Evolutionary conservation across 176 grass and related monocot genomes (phyloP).

Genomic region (Lolium multiflorum): DNA sequence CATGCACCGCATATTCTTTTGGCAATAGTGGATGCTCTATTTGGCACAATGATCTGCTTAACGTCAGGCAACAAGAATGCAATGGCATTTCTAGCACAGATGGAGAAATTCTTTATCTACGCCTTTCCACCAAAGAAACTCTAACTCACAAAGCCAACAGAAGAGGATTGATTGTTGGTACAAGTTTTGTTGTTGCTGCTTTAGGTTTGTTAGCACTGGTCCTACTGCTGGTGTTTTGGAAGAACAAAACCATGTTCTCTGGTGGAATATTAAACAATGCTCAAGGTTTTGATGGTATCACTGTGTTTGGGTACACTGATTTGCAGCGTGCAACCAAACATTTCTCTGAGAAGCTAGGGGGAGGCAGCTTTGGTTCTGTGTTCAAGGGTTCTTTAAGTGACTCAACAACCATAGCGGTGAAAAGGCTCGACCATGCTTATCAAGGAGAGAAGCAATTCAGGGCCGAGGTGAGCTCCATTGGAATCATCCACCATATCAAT

Average conservation of each 20-base stretch:
- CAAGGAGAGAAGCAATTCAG: constrained; percentile 42
- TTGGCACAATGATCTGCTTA: constrained; percentile 55
- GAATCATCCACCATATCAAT: constrained; percentile 22
- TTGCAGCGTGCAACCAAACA: constrained; percentile 5
- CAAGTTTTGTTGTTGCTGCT: constrained; percentile 3
- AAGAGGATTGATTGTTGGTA: constrained; percentile 8
- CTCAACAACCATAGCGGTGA: constrained; percentile 1
- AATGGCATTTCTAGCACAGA: not conserved
- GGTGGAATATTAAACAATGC: not conserved
- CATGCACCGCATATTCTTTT: constrained; percentile 56
- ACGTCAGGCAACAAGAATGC: constrained; percentile 41
- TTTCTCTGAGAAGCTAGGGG: not conserved
- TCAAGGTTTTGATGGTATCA: constrained; percentile 23
- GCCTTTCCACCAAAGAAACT: constrained; percentile 50
- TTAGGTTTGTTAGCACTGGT: constrained; percentile 19
- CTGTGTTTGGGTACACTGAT: constrained; percentile 42
- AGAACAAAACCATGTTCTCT: constrained; percentile 2
- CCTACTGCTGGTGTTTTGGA: constrained; percentile 17
- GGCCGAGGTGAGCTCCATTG: constrained; percentile 39
- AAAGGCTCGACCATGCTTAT: not conserved
- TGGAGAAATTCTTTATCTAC: constrained; percentile 54
- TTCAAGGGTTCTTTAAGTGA: not conserved
- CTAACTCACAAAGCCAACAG: not conserved
- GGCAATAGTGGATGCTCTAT: constrained; percentile 27
- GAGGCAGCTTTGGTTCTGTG: constrained; percentile 29